Evolutionary conservation across 345 rosid genomes (phyloP), one percentile per base, ranked within the genome.

Genomic region (Eucalyptus brandiana): DNA sequence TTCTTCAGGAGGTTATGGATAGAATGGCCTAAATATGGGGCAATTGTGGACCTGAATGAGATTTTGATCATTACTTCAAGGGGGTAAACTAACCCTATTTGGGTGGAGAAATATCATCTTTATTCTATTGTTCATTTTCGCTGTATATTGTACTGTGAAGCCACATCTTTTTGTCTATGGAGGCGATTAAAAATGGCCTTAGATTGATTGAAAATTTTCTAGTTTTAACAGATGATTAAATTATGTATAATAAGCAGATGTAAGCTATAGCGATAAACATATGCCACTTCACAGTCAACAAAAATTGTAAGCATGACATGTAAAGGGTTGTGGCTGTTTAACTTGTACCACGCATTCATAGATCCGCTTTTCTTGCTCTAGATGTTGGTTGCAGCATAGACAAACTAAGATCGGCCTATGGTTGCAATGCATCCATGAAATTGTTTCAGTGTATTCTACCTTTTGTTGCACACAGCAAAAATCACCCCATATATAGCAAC

Each of bases 1-100:
- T 97, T 91, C 96, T 95, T 80, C 93, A 93, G 88, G 98, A 97
- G 89, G 98, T 96, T 62, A 96, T 94, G 98, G 92, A 88, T 19
- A 91, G 91, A 91, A 95, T 95, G 95, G 94, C 95, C 23, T 94
- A 85, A 76, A 7, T 10, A 18, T 5, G 86, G 15, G 37, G 56
- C 19, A 7, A 60, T 54, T 80, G 86, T 76, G 30, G 51, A 37
- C 53, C 81, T 51, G 23, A 47, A 37, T 9, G 47, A 21, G 83
- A 76, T 76, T 76, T 76, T 3, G 83, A 40, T 76, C 83, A 21
- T 76, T 37, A 19, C 28, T 76, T 37, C 83, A 76, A 40, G 16
- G 9, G 81, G 83, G 83, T 0, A 76, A 76, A 76, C 83, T 40
- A 40, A 44, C 47, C 28, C 83, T 40, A 21, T 21, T 76, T 12